Percentiles rank a stretch among this genome's conserved stretches.
Conservation (phyloP, 176 grass and related monocot genomes). For the Cocos nucifera region DNA sequence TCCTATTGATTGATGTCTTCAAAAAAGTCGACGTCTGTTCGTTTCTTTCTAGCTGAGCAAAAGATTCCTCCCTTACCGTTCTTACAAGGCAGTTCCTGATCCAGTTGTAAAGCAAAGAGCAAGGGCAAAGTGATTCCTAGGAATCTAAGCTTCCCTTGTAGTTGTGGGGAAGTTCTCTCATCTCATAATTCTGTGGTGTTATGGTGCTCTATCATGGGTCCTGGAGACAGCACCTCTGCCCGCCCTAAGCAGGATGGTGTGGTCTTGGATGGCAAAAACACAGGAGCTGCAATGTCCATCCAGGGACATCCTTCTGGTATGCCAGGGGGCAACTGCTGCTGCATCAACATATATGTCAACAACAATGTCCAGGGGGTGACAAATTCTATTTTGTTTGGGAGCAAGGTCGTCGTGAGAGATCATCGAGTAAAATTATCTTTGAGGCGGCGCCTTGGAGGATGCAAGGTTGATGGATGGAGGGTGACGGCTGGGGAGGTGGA, state of each 20-base stretch:
- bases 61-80: too few relatives aligned
- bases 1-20: too few relatives aligned
- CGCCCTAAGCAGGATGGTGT: constrained; percentile 25
- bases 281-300: constrained; percentile 22
- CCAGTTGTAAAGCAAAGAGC: too few relatives aligned
- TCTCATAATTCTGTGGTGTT: too few relatives aligned
- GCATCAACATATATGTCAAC: constrained; percentile 59
- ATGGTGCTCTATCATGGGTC: neutral
- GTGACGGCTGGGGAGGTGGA: neutral
- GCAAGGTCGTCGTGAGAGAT: constrained; percentile 54
- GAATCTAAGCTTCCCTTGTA: too few relatives aligned
- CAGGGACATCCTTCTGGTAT: neutral
- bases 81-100: too few relatives aligned
- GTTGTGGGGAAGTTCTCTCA: too few relatives aligned
- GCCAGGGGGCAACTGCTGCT: constrained; percentile 3
- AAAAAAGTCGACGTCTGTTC: too few relatives aligned
- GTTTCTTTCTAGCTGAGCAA: too few relatives aligned
- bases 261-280: constrained; percentile 16
- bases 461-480: neutral
- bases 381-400: constrained; percentile 75
- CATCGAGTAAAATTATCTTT: constrained; percentile 29
- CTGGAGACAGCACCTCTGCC: constrained; percentile 20
- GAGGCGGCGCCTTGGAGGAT: neutral
- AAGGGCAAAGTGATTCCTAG: too few relatives aligned
- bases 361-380: constrained; percentile 82